Conservation (phyloP, 2,329 filamentous ascomycete species). For the Calonectria multiphialidica region DNA sequence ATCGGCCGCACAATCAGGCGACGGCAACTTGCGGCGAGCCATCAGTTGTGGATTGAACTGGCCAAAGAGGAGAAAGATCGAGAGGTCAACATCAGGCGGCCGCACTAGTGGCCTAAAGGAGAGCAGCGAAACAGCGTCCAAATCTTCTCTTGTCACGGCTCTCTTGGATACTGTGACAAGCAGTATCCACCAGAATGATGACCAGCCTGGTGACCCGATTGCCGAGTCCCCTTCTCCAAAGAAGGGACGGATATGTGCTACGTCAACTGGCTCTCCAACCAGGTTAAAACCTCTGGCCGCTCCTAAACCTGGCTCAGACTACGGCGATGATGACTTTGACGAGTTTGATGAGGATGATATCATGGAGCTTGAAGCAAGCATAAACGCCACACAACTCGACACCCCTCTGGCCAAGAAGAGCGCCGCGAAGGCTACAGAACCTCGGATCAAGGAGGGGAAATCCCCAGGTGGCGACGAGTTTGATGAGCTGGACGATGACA, state of each 20-base stretch:
- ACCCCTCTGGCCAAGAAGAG: slow-evolving; percentile 7
- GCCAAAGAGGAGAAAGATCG: slow-evolving; percentile 76
- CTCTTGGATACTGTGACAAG: slow-evolving; percentile 75
- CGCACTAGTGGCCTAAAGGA: slow-evolving; percentile 48
- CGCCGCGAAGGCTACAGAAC: neutral
- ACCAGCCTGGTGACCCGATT: slow-evolving; percentile 44
- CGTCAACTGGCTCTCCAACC: slow-evolving; percentile 39
- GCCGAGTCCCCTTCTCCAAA: slow-evolving; percentile 59
- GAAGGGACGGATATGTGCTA: slow-evolving; percentile 49
- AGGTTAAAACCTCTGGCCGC: slow-evolving; percentile 26
- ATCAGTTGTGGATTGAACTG: slow-evolving; percentile 78
- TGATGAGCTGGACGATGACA: slow-evolving; percentile 74
- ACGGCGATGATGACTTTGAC: slow-evolving; percentile 68
- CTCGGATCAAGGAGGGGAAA: neutral
- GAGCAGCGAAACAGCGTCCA: slow-evolving; percentile 63
- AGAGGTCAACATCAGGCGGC: slow-evolving; percentile 57
- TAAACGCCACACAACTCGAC: slow-evolving; percentile 47
- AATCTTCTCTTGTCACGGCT: slow-evolving; percentile 69
- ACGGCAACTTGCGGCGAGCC: slow-evolving; percentile 67
- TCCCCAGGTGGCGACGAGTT: slow-evolving; percentile 63
- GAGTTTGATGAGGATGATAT: slow-evolving; percentile 73
- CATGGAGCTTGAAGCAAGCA: slow-evolving; percentile 63
- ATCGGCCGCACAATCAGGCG: slow-evolving; percentile 54
- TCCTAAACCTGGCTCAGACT: slow-evolving; percentile 56
- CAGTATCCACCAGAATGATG: slow-evolving; percentile 59